A percentile compares a stretch with the other conserved stretches of the same genome.
Conservation (phyloP, 352 stramenopile genomes). For the Globisporangium nunn region DNA sequence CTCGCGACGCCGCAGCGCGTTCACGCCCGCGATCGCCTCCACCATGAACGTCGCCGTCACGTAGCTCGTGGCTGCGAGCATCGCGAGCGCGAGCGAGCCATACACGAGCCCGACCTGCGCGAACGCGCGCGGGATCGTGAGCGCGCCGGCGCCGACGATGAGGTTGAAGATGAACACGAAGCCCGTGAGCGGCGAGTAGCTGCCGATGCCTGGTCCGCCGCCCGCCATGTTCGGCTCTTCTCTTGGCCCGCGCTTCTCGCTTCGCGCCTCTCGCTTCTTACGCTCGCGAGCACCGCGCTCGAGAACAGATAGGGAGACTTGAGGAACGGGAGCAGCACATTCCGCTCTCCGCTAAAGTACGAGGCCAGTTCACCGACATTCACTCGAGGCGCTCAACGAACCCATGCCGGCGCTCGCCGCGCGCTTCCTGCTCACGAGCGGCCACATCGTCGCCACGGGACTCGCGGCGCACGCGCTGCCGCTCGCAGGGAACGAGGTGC, state of each 20-base stretch:
- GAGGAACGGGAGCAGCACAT: too few relatives aligned
- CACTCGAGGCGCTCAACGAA: too few relatives aligned
- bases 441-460: conserved; percentile 52
- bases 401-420: conserved; percentile 16
- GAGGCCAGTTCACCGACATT: too few relatives aligned
- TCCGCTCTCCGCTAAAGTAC: too few relatives aligned
- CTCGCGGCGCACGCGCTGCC: conserved; percentile 16
- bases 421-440: conserved; percentile 50
- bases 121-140: conserved; percentile 84
- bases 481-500: conserved; percentile 5
- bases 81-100: conserved; percentile 40
- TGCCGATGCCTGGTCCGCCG: conserved; percentile 39
- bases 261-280: too few relatives aligned
- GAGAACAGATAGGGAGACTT: too few relatives aligned
- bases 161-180: conserved; percentile 92
- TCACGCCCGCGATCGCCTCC: conserved; percentile 75
- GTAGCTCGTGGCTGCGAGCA: conserved; percentile 69
- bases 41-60: conserved; percentile 84
- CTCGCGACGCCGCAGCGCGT: conserved; percentile 56
- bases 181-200: conserved; percentile 81
- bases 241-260: not conserved
- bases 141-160: conserved; percentile 78
- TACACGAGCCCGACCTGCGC: conserved; percentile 78
- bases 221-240: conserved; percentile 33
- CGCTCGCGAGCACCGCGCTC: too few relatives aligned